Evolutionary conservation across 768 basidiomycete species (phyloP).

Genomic region (Psilocybe tampanensis): DNA sequence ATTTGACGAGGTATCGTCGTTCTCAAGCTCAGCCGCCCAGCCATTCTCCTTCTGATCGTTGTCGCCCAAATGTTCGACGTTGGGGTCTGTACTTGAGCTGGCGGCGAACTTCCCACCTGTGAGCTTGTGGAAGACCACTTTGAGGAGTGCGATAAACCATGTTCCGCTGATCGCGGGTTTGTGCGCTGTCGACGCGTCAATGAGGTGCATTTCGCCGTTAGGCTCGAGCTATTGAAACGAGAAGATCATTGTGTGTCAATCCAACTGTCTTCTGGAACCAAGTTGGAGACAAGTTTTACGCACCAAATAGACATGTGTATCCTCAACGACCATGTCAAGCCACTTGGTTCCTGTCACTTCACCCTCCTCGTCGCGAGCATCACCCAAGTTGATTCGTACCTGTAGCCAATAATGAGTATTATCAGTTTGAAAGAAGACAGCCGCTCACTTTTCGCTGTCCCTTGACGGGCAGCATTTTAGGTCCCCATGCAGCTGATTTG

Average conservation of each 20-base stretch:
- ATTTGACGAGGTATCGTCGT: slow-evolving; percentile 42
- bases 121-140: slow-evolving; percentile 30
- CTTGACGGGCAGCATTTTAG: slow-evolving; percentile 63
- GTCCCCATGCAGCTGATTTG: slow-evolving; percentile 80
- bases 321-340: slow-evolving; percentile 85
- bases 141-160: slow-evolving; percentile 65
- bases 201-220: slow-evolving; percentile 55
- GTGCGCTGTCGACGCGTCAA: slow-evolving; percentile 61
- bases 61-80: slow-evolving; percentile 7
- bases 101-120: slow-evolving; percentile 28
- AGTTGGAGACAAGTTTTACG: slow-evolving; percentile 37
- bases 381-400: slow-evolving; percentile 76
- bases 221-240: slow-evolving; percentile 54
- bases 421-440: neutral
- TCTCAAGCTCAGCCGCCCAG: slow-evolving; percentile 29
- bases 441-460: slow-evolving; percentile 68
- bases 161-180: slow-evolving; percentile 63
- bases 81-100: neutral
- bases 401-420: slow-evolving; percentile 25
- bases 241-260: neutral
- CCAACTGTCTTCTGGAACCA: neutral
- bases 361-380: slow-evolving; percentile 59
- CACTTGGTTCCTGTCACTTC: slow-evolving; percentile 48
- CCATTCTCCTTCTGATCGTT: slow-evolving; percentile 16
- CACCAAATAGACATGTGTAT: slow-evolving; percentile 74